Evolutionary conservation across 1,139 yeast genomes (phyloP).

Genomic region (Suhomyces guaymorum): DNA sequence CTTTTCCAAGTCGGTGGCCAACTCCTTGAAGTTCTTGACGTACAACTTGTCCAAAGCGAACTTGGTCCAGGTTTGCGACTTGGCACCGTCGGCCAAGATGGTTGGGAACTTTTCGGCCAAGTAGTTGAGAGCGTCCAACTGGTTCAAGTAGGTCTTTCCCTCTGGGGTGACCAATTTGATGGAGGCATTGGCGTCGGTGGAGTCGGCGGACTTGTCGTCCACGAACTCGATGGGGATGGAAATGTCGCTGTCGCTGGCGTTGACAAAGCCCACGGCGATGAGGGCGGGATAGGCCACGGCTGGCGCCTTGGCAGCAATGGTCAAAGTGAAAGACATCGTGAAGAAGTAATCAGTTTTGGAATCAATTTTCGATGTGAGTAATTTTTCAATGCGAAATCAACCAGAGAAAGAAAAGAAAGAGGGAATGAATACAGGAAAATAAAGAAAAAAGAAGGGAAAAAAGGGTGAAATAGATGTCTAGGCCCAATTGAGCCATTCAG

Average conservation of each 20-base stretch:
- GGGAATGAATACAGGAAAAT: too few relatives aligned
- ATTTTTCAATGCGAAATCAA: too few relatives aligned
- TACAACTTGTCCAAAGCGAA: slow-evolving; percentile 69
- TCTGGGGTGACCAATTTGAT: slow-evolving; percentile 48
- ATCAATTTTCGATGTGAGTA: too few relatives aligned
- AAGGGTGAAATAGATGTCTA: too few relatives aligned
- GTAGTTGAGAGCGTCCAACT: slow-evolving; percentile 44
- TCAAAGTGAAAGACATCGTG: slow-evolving; percentile 41
- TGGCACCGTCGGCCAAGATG: slow-evolving; percentile 30
- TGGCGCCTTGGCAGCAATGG: slow-evolving; percentile 85
- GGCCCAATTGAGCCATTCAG: too few relatives aligned
- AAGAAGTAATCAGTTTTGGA: too few relatives aligned
- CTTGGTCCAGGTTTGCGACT: slow-evolving; percentile 61
- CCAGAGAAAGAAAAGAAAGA: too few relatives aligned
- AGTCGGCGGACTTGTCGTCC: slow-evolving; percentile 57
- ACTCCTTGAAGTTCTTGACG: slow-evolving; percentile 84
- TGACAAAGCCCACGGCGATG: slow-evolving; percentile 75
- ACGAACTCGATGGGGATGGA: slow-evolving; percentile 64
- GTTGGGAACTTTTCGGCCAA: slow-evolving; percentile 51
- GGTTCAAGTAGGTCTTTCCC: slow-evolving; percentile 46
- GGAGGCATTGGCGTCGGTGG: slow-evolving; percentile 40
- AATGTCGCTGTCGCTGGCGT: slow-evolving; percentile 45
- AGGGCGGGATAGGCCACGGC: slow-evolving; percentile 77
- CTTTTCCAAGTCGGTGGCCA: slow-evolving; percentile 74
- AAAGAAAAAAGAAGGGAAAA: too few relatives aligned